Percentiles rank a stretch among this genome's conserved stretches.
Evolutionary conservation across 1,284 basidiomycete genomes (phyloP).

Genomic region (Cutaneotrichosporon daszewskae): DNA sequence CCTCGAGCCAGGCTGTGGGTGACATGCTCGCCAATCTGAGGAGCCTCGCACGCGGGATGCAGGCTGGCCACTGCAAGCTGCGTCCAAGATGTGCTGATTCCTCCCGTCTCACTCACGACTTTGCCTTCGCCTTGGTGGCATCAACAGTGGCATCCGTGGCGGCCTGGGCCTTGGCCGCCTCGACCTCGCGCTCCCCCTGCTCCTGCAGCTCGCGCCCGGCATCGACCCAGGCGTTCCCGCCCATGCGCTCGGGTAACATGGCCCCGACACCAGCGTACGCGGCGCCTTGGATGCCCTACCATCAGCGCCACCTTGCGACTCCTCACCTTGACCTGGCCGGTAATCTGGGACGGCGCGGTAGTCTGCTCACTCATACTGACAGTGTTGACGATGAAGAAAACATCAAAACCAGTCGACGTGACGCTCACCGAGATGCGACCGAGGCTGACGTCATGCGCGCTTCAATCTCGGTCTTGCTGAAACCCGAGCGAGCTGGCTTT

Average conservation of each 20-base stretch:
- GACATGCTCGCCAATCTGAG: too few relatives aligned
- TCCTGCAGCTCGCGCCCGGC: constrained; percentile 29
- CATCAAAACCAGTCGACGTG: too few relatives aligned
- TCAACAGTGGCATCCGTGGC: constrained; percentile 37
- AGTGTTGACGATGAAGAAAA: too few relatives aligned
- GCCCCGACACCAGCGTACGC: constrained; percentile 28
- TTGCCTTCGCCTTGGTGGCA: constrained; percentile 34
- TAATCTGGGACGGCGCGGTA: constrained; percentile 35
- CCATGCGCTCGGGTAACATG: constrained; percentile 25
- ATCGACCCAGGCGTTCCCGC: constrained; percentile 25
- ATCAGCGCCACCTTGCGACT: not conserved
- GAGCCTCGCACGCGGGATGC: too few relatives aligned
- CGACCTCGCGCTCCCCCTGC: constrained; percentile 33
- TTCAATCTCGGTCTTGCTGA: not conserved
- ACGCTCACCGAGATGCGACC: not conserved
- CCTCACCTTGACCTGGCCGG: constrained; percentile 32
- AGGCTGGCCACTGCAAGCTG: too few relatives aligned
- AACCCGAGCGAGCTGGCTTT: not conserved
- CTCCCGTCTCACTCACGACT: constrained; percentile 46
- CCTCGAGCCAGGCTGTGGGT: too few relatives aligned
- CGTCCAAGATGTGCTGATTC: too few relatives aligned
- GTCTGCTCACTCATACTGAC: too few relatives aligned
- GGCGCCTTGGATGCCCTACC: constrained; percentile 8
- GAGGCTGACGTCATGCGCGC: not conserved
- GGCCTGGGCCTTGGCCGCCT: constrained; percentile 35